These are phyloP conservation scores for Ophiostoma pallidulum DNA, from an alignment of 2,329 filamentous ascomycete species.

Conservation along the genomic window DNA sequence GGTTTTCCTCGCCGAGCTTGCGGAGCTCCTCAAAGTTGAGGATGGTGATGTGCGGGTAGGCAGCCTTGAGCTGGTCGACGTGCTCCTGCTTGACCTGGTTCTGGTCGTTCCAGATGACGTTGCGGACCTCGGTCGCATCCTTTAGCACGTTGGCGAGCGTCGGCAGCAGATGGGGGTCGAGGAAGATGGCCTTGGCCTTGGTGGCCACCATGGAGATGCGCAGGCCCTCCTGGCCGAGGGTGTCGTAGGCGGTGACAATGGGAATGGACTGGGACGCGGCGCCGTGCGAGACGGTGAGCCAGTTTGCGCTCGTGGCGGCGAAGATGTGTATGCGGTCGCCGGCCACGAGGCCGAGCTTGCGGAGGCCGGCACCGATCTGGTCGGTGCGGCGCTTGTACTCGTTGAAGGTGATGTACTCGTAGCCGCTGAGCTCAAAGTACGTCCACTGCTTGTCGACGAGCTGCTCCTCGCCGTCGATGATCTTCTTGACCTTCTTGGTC, in stretches of 20 bases:
- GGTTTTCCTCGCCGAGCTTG: conserved; percentile 50
- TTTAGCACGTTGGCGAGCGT: conserved; percentile 46
- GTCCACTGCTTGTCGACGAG: conserved; percentile 81
- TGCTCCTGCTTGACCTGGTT: conserved; percentile 41
- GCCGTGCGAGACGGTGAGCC: conserved; percentile 42
- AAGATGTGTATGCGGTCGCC: conserved; percentile 70
- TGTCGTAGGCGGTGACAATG: conserved; percentile 78
- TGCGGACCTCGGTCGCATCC: conserved; percentile 39
- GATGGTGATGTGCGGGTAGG: conserved; percentile 37
- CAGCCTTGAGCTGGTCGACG: conserved; percentile 40
- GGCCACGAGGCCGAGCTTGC: conserved; percentile 60
- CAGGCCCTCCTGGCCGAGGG: conserved; percentile 65
- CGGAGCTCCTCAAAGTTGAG: conserved; percentile 42
- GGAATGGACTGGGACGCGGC: conserved; percentile 66
- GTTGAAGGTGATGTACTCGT: conserved; percentile 66
- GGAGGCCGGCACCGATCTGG: conserved; percentile 59
- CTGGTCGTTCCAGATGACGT: conserved; percentile 47
- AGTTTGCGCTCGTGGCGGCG: conserved; percentile 57
- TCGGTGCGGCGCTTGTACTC: conserved; percentile 66
- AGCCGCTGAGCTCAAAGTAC: conserved; percentile 74
- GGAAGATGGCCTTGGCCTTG: conserved; percentile 59
- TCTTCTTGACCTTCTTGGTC: conserved; percentile 83
- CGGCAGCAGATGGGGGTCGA: conserved; percentile 61
- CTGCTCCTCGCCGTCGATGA: conserved; percentile 68
- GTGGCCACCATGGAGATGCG: conserved; percentile 67